These are phyloP conservation scores for Borovskyia barvae DNA, from an alignment of 208 protist species.

Conservation along the genomic window DNA sequence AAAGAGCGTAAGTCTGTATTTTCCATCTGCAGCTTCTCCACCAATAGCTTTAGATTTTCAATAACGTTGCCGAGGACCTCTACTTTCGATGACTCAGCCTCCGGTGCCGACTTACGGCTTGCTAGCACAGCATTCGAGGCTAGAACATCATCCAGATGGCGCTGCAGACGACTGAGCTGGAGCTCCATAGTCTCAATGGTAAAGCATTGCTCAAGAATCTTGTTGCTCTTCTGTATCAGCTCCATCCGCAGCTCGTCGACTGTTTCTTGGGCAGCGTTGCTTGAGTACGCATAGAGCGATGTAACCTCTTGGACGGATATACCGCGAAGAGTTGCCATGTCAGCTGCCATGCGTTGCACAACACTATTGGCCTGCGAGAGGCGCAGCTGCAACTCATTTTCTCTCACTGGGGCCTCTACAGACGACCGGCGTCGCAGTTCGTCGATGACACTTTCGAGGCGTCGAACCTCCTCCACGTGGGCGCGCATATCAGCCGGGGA, in stretches of 20 bases:
- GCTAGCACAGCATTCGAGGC: constrained; percentile 32
- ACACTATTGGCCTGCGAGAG: constrained; percentile 17
- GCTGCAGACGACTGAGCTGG: constrained; percentile 54
- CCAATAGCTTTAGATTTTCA: constrained; percentile 73
- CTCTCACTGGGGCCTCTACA: constrained; percentile 38
- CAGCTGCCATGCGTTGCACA: constrained; percentile 39
- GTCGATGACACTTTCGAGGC: constrained; percentile 64
- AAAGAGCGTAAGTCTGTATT: constrained; percentile 49
- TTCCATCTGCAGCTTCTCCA: constrained; percentile 71
- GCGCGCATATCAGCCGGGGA: constrained; percentile 25
- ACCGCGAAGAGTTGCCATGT: constrained; percentile 37
- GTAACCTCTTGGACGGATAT: constrained; percentile 21
- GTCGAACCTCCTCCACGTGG: constrained; percentile 42
- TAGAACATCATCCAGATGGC: constrained; percentile 61
- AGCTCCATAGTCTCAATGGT: constrained; percentile 60
- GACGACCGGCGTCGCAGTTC: constrained; percentile 50
- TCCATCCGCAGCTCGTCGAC: constrained; percentile 28
- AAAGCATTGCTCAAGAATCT: constrained; percentile 75
- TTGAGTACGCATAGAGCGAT: constrained; percentile 19
- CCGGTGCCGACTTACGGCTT: background rate
- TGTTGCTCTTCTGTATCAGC: constrained; percentile 48
- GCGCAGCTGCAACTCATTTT: constrained; percentile 42
- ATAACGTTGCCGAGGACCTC: constrained; percentile 55
- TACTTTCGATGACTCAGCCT: constrained; percentile 5
- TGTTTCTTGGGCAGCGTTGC: constrained; percentile 14